A percentile compares a stretch with the other conserved stretches of the same genome.
Evolutionary conservation across 2,329 filamentous ascomycete species (phyloP).

Genomic region (Cercospora berteroae): DNA sequence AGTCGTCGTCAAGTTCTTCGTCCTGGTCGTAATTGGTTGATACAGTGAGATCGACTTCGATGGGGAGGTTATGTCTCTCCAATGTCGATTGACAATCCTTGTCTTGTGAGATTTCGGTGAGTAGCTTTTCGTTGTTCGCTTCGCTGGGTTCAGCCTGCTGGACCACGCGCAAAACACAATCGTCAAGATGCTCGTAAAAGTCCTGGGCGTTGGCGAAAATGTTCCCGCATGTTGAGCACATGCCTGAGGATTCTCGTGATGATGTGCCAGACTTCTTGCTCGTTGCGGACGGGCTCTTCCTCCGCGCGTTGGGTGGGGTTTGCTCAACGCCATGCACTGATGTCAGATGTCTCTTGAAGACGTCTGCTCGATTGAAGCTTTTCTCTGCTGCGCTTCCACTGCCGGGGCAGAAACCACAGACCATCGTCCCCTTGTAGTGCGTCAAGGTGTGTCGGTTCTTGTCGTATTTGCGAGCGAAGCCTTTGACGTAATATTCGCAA

Average conservation of each 20-base stretch:
- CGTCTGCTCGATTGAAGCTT: constrained; percentile 91
- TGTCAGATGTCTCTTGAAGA: constrained; percentile 91
- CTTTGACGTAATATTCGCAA: constrained; percentile 89
- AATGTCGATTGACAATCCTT: constrained; percentile 57
- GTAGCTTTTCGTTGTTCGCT: constrained; percentile 56
- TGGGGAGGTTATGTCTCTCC: constrained; percentile 57
- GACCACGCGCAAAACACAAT: constrained; percentile 64
- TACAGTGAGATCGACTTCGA: constrained; percentile 46
- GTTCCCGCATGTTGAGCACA: constrained; percentile 86
- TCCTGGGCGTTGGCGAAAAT: constrained; percentile 87
- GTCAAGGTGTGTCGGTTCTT: constrained; percentile 93
- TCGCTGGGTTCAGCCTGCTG: constrained; percentile 58
- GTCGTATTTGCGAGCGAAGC: constrained; percentile 93
- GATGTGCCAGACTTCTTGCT: constrained; percentile 68
- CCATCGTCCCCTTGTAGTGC: constrained; percentile 97
- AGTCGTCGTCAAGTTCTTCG: constrained; percentile 58
- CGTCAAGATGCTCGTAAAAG: constrained; percentile 92
- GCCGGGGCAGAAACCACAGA: constrained; percentile 90
- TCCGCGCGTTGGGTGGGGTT: constrained; percentile 85
- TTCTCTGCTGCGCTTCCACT: constrained; percentile 87
- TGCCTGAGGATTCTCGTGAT: constrained; percentile 73
- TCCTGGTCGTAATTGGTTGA: constrained; percentile 51
- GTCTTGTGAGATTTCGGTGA: constrained; percentile 60
- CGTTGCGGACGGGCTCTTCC: constrained; percentile 57
- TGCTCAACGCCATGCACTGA: constrained; percentile 91